Evolutionary conservation across 1,284 basidiomycete species (phyloP), one percentile per base, ranked within the genome.

Genomic region (Bondarzewia mesenterica): DNA sequence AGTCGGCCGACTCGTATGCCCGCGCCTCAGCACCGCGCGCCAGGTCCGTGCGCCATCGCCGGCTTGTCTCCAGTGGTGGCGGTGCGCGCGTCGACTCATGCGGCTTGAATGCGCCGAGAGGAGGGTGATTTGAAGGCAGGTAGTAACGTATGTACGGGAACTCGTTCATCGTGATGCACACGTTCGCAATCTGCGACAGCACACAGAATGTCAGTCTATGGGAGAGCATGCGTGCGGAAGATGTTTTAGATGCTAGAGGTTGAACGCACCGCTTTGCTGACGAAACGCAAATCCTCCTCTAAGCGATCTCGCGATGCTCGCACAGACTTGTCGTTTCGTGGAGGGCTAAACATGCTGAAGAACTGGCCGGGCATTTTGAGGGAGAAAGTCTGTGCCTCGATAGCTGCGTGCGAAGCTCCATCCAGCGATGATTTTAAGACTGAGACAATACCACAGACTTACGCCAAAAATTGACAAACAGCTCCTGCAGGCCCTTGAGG

Each of bases 91-190:
- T 80, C 56, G 77, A 68, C 4, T 67, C 68, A 53, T 79, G 67
- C 4, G 85, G 85, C 54, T 83, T 81, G 38, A 94, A 76, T 0
- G 94, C 83, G 2, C 96, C 95, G 15, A 99, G 74, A 0, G 93
- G 92, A 2, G 76, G 73, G 60, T 96, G 91, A 57, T 89, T 80
- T 8, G 78, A 69, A 3, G 95, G 93, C 48, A 89, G 71, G 65
- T 97, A 97, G 69, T 97, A 99, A 21, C 96, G 87, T 56, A 99
- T 89, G 62, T 84, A 86, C 0, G 96, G 96, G 60, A 87, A 93
- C 64, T 99, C 96, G 62, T 93, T 89, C 44, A 99, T 70, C 0
- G 91, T 84, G 21, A 97, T 86, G 64, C 95, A 93, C 12, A 94
- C 70, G 61, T 97, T 97, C 32, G 91, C 68, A 53, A 97, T 86